Conservation (phyloP, 1,284 basidiomycete species). For the Cronartium ribicola region DNA sequence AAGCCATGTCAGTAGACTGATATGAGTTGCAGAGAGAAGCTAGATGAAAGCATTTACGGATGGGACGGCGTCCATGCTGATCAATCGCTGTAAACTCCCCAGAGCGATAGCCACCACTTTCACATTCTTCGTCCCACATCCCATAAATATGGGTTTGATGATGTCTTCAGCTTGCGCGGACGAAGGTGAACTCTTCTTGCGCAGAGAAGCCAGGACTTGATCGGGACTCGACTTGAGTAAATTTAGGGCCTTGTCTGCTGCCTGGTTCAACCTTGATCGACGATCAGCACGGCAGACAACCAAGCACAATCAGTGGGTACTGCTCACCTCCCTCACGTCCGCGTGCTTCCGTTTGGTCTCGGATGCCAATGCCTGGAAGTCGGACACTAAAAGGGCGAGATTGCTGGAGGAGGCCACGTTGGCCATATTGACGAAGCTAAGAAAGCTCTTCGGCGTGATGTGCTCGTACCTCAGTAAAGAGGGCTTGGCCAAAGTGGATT, state of each 20-base stretch:
- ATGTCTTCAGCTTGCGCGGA: constrained; percentile 62
- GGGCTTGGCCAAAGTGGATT: too few species aligned
- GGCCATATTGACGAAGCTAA: background rate
- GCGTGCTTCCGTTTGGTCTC: constrained; percentile 76
- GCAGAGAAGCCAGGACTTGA: constrained; percentile 45
- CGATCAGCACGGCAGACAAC: constrained; percentile 14
- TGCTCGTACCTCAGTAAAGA: too few species aligned
- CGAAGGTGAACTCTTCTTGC: constrained; percentile 34
- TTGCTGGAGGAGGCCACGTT: constrained; percentile 35
- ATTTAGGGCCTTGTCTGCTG: constrained; percentile 48
- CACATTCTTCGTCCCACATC: constrained; percentile 83
- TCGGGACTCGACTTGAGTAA: constrained; percentile 46
- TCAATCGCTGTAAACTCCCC: constrained; percentile 83
- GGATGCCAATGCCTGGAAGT: constrained; percentile 65
- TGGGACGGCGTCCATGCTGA: constrained; percentile 78
- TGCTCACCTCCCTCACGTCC: constrained; percentile 71
- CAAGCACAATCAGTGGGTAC: constrained; percentile 58
- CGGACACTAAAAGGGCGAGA: constrained; percentile 31
- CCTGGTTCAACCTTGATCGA: constrained; percentile 42
- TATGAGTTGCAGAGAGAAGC: background rate
- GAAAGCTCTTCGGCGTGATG: too few species aligned
- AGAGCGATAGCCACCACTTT: constrained; percentile 91
- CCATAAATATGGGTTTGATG: constrained; percentile 84
- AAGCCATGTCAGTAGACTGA: too few species aligned
- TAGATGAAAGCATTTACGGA: constrained; percentile 48